phyloP scores from a whole-genome alignment of 768 basidiomycete genomes.

The Sistotremastrum niveocremeum region DNA sequence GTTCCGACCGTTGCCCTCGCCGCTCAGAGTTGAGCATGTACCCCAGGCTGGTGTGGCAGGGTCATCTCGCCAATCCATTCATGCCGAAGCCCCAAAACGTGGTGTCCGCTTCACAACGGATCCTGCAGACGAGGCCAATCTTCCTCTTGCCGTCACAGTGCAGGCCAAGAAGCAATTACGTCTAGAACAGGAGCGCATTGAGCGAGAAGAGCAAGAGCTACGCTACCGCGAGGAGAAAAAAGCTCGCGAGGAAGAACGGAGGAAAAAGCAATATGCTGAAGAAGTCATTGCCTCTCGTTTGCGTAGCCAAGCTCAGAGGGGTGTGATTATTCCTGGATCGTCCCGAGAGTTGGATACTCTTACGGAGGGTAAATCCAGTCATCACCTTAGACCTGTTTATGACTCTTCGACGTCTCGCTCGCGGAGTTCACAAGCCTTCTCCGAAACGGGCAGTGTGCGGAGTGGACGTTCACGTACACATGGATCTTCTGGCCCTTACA shows the following conservation, averaged over 20 bases:
- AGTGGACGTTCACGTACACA: slow-evolving; percentile 18
- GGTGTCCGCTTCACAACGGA: slow-evolving; percentile 50
- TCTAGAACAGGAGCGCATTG: slow-evolving; percentile 56
- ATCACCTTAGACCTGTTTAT: slow-evolving; percentile 18
- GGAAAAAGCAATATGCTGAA: slow-evolving; percentile 38
- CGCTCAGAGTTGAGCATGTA: background rate
- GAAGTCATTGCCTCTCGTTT: slow-evolving; percentile 47
- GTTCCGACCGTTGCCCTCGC: slow-evolving; percentile 1
- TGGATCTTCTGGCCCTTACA: background rate
- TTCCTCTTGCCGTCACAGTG: slow-evolving; percentile 58
- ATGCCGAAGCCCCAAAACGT: slow-evolving; percentile 18
- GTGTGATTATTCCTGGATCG: slow-evolving; percentile 15
- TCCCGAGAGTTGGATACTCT: slow-evolving; percentile 21
- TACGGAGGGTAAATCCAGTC: slow-evolving; percentile 20
- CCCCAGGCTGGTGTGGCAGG: background rate
- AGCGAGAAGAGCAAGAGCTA: slow-evolving; percentile 44
- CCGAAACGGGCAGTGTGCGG: slow-evolving; percentile 26
- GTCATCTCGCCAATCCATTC: background rate
- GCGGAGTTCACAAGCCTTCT: slow-evolving; percentile 23
- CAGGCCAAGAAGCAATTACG: slow-evolving; percentile 52
- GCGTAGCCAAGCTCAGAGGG: slow-evolving; percentile 28
- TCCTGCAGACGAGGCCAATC: slow-evolving; percentile 51
- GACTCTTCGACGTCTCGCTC: slow-evolving; percentile 22
- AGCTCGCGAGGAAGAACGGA: slow-evolving; percentile 38
- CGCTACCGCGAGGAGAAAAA: slow-evolving; percentile 35